Conservation (phyloP, 768 basidiomycete species). For the Pleurotus ostreatus region DNA sequence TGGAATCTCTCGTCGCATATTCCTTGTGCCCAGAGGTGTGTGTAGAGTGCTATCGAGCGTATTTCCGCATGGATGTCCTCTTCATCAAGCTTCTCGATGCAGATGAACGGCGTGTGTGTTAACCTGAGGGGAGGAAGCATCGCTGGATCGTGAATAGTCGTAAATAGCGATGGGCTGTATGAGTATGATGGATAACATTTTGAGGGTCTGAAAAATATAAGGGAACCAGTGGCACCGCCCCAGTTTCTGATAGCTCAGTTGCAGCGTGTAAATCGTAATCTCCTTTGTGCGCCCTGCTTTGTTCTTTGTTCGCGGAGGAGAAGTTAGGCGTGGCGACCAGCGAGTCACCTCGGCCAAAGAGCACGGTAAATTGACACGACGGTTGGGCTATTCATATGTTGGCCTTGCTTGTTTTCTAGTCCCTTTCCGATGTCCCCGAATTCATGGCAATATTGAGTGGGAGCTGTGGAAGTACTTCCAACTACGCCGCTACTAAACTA, state of each 20-base stretch:
- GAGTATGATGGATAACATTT: background rate
- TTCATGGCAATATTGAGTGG: background rate
- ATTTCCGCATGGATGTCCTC: constrained; percentile 8
- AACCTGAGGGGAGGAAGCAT: no score
- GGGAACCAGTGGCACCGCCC: background rate
- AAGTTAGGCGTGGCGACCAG: background rate
- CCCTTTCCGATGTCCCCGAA: no score
- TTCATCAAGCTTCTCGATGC: background rate
- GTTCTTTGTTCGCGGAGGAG: background rate
- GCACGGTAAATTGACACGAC: no score
- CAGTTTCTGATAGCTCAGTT: background rate
- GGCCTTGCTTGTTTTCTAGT: no score
- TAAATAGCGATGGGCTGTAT: background rate
- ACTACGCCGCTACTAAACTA: background rate
- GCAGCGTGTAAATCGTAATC: background rate
- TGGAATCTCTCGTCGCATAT: constrained; percentile 19
- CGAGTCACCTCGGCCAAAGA: no score
- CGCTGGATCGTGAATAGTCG: no score
- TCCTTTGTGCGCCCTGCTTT: background rate
- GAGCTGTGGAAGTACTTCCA: background rate
- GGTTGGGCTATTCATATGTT: no score
- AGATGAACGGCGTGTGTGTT: background rate
- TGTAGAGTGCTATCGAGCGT: constrained; percentile 15
- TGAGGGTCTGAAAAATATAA: background rate
- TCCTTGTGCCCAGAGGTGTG: constrained; percentile 15